Evolutionary conservation across 192 early-diverging fungal species (phyloP).

Genomic region (Coemansia sp.): DNA sequence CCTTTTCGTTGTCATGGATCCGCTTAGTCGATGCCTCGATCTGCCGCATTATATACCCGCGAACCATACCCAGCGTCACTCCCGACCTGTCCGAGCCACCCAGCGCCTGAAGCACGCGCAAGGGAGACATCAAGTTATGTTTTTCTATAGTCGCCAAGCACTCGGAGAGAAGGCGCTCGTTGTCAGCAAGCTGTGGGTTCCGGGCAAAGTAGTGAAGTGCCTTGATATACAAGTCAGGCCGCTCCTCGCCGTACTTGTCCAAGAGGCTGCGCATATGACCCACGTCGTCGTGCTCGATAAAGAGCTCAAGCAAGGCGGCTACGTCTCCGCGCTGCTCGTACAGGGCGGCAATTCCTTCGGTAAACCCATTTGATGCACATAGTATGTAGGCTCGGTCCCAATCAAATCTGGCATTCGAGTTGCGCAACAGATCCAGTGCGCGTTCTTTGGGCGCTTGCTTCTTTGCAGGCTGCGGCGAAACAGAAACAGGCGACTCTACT

Average conservation of each 20-base stretch:
- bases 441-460: slow-evolving; percentile 60
- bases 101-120: slow-evolving; percentile 90
- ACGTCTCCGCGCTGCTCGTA: slow-evolving; percentile 86
- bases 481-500: slow-evolving; percentile 48
- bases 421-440: slow-evolving; percentile 71
- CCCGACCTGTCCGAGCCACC: slow-evolving; percentile 62
- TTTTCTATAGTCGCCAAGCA: slow-evolving; percentile 86
- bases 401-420: slow-evolving; percentile 78
- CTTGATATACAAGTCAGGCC: slow-evolving; percentile 71
- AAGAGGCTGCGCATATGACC: slow-evolving; percentile 67
- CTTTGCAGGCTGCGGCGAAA: not conserved
- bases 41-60: slow-evolving; percentile 79
- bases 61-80: slow-evolving; percentile 86
- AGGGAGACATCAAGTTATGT: slow-evolving; percentile 81
- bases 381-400: slow-evolving; percentile 91
- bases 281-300: slow-evolving; percentile 74
- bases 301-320: slow-evolving; percentile 70
- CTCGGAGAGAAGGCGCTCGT: slow-evolving; percentile 61
- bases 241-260: slow-evolving; percentile 66
- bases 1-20: slow-evolving; percentile 67
- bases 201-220: slow-evolving; percentile 76
- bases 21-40: slow-evolving; percentile 74
- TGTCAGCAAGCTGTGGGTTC: slow-evolving; percentile 66
- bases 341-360: slow-evolving; percentile 84
- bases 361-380: slow-evolving; percentile 84